Conservation (phyloP, 495 filamentous ascomycete genomes). For the Penicillium herquei region DNA sequence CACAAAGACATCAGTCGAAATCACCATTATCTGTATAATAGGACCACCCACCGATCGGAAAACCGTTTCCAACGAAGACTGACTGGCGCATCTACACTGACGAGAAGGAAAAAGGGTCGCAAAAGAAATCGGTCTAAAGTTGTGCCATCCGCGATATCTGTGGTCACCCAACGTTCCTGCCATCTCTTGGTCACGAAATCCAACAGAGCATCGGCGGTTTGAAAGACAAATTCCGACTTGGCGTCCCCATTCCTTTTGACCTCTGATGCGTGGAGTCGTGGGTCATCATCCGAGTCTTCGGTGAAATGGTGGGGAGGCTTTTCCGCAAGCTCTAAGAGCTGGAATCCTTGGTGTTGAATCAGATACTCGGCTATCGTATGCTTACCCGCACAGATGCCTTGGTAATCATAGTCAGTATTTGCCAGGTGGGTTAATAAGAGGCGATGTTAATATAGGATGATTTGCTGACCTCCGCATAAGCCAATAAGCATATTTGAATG, state of each 20-base stretch:
- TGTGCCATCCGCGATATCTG: conserved; percentile 66
- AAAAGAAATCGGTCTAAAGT: conserved; percentile 69
- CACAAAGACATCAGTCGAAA: conserved; percentile 6
- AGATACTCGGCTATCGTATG: conserved; percentile 81
- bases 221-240: conserved; percentile 48
- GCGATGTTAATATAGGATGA: conserved; percentile 6
- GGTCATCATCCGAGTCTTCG: conserved; percentile 31
- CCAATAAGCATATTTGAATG: conserved; percentile 77
- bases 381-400: conserved; percentile 90
- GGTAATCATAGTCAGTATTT: conserved; percentile 15
- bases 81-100: conserved; percentile 89
- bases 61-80: conserved; percentile 78
- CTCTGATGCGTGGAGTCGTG: conserved; percentile 31
- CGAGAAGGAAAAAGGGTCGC: conserved; percentile 88
- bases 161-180: conserved; percentile 79
- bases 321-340: conserved; percentile 33
- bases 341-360: conserved; percentile 73
- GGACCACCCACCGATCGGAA: conserved; percentile 46
- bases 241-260: conserved; percentile 18
- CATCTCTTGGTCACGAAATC: conserved; percentile 84
- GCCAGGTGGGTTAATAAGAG: not conserved
- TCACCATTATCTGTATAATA: not conserved
- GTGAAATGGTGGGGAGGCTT: conserved; percentile 15
- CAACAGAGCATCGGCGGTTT: conserved; percentile 59
- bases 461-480: conserved; percentile 75